Evolutionary conservation across 768 basidiomycete genomes (phyloP), one percentile per base, ranked within the genome.

Genomic region (Trametes punicea): DNA sequence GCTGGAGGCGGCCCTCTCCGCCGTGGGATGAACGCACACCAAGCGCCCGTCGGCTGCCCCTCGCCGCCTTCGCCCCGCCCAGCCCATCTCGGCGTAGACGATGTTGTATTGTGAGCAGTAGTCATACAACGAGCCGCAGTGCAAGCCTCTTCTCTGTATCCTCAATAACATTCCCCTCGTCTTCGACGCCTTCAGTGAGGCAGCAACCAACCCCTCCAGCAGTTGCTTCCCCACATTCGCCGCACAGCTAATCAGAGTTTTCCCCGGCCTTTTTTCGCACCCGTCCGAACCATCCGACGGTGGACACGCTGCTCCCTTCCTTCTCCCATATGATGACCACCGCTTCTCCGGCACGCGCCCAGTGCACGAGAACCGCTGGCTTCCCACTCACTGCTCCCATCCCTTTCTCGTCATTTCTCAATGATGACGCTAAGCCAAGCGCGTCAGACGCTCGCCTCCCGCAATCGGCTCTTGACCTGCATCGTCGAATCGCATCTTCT

Each of bases 111-210:
- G n/a, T n/a, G n/a, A n/a, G n/a, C n/a, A n/a, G n/a, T n/a, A n/a
- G n/a, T n/a, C n/a, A n/a, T n/a, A n/a, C n/a, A n/a, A n/a, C n/a
- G n/a, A 49, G 21, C 42, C 8, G 20, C 26, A 46, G 48, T 81
- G 85, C 77, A 29, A 74, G 68, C 38, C 79, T 74, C 57, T 85
- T 80, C 3, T 74, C 72, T 2, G 75, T 64, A 2, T 85, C 70
- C 60, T 83, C 70, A 29, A 87, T 64, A 18, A 87, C 67, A 10
- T 87, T 86, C 36, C 87, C 84, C 25, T 29, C 45, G 45, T 34
- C 46, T 41, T 84, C 77, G 6, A 30, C 33, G 30, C 25, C 31
- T 36, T 15, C 39, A 10, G 8, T 38, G 31, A 34, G 55, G 47
- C n/a, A n/a, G n/a, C n/a, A n/a, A n/a, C n/a, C n/a, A n/a, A n/a